A percentile compares a stretch with the other conserved stretches of the same genome.
Evolutionary conservation across 495 filamentous ascomycete species (phyloP).

Genomic region (Tirmania nivea): DNA sequence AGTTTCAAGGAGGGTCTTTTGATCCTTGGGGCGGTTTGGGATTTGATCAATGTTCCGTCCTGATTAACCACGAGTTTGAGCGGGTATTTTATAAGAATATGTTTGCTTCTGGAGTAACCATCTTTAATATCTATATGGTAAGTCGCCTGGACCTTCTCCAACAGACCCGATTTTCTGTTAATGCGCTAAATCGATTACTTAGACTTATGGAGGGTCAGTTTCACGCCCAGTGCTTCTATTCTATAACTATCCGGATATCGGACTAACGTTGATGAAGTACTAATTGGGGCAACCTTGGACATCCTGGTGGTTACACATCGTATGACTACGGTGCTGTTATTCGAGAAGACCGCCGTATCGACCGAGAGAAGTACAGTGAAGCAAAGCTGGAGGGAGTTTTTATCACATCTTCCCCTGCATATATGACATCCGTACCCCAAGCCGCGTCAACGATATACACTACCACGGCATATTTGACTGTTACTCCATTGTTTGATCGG

Average conservation of each 20-base stretch:
- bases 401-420: slow-evolving; percentile 42
- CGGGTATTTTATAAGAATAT: slow-evolving; percentile 67
- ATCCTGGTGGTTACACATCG: slow-evolving; percentile 51
- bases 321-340: slow-evolving; percentile 55
- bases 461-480: too few species aligned
- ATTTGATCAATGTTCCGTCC: slow-evolving; percentile 37
- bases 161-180: too few species aligned
- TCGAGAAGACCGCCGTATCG: slow-evolving; percentile 40
- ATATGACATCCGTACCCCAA: slow-evolving; percentile 27
- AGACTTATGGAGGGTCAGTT: too few species aligned
- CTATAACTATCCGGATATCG: slow-evolving; percentile 20
- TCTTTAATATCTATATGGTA: slow-evolving; percentile 53
- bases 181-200: too few species aligned
- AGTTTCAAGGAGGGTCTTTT: slow-evolving; percentile 54
- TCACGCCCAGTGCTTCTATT: too few species aligned
- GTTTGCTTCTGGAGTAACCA: slow-evolving; percentile 37
- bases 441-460: too few species aligned
- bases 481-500: slow-evolving; percentile 30
- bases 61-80: slow-evolving; percentile 49
- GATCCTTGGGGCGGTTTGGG: slow-evolving; percentile 56
- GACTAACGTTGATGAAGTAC: slow-evolving; percentile 45
- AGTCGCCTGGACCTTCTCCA: slow-evolving; percentile 4
- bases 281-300: slow-evolving; percentile 67
- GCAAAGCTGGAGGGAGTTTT: slow-evolving; percentile 57
- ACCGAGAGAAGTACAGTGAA: slow-evolving; percentile 59